These are phyloP conservation scores for Polytrichum commune DNA, from an alignment of 225 moss, liverwort and hornwort genomes.

Conservation along the genomic window DNA sequence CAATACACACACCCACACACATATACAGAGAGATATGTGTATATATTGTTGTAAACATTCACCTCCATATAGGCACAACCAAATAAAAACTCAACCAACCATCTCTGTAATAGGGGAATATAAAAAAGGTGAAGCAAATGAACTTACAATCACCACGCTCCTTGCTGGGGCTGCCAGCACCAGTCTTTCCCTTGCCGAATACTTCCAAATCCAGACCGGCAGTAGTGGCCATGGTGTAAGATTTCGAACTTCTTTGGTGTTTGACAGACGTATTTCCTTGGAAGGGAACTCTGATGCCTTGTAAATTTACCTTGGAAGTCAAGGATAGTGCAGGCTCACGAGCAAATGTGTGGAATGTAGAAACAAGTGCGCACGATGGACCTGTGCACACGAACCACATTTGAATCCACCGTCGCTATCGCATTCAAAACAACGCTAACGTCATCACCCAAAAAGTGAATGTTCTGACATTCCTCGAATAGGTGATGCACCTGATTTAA, in stretches of 20 bases:
- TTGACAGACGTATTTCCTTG: not conserved
- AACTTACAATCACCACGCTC: slow-evolving; percentile 76
- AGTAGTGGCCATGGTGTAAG: slow-evolving; percentile 26
- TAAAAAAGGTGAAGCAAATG: not conserved
- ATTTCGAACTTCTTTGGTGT: not conserved
- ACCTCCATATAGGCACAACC: too few relatives aligned
- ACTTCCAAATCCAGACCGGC: slow-evolving; percentile 57
- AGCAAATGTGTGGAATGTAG: slow-evolving; percentile 11
- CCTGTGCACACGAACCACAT: slow-evolving; percentile 9
- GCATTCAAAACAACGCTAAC: too few relatives aligned
- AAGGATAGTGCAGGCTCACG: slow-evolving; percentile 14
- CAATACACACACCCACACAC: too few relatives aligned
- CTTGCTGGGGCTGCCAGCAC: slow-evolving; percentile 75
- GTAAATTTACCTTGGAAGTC: slow-evolving; percentile 19
- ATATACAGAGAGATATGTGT: too few relatives aligned
- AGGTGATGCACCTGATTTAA: too few relatives aligned
- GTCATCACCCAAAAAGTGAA: too few relatives aligned
- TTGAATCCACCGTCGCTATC: not conserved
- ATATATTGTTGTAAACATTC: too few relatives aligned
- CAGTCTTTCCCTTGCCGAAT: slow-evolving; percentile 81
- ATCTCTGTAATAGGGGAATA: too few relatives aligned
- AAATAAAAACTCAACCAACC: too few relatives aligned
- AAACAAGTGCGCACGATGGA: slow-evolving; percentile 1
- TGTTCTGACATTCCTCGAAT: too few relatives aligned
- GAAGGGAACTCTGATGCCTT: slow-evolving; percentile 1